These are phyloP conservation scores for Cutaneotrichosporon daszewskae DNA, from an alignment of 1,284 basidiomycete genomes.

Conservation along the genomic window DNA sequence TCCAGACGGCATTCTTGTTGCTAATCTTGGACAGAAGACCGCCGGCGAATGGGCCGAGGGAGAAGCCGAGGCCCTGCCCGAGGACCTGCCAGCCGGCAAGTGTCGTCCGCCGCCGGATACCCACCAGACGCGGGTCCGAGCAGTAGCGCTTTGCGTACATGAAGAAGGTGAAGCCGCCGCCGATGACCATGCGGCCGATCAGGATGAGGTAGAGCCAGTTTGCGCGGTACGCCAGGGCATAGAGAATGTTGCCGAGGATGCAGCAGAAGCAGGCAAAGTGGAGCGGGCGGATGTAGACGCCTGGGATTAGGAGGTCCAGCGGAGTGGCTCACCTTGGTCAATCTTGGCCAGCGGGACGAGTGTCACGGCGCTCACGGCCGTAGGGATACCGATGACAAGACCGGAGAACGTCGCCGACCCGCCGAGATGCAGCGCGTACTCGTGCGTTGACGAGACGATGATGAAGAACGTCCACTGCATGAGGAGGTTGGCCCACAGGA, in stretches of 20 bases:
- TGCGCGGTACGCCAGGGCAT: conserved; percentile 7
- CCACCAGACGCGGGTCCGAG: conserved; percentile 7
- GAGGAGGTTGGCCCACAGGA: conserved; percentile 3
- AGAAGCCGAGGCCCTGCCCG: conserved; percentile 6
- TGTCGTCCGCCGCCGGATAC: conserved; percentile 7
- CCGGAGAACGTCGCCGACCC: conserved; percentile 7
- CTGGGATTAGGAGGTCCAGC: neutral
- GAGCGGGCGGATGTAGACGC: conserved; percentile 4
- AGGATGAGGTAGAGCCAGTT: conserved; percentile 9
- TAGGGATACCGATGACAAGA: conserved; percentile 10
- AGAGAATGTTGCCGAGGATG: conserved; percentile 6
- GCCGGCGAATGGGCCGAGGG: conserved; percentile 8
- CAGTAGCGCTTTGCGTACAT: conserved; percentile 13
- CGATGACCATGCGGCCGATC: conserved; percentile 6
- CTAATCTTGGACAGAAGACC: conserved; percentile 9
- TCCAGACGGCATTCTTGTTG: conserved; percentile 2
- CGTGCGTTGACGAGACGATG: conserved; percentile 8
- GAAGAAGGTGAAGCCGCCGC: conserved; percentile 7
- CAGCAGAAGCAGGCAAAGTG: conserved; percentile 3
- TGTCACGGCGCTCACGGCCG: neutral
- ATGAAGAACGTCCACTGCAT: conserved; percentile 10
- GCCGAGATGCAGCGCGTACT: conserved; percentile 8
- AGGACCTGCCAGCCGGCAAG: conserved; percentile 11
- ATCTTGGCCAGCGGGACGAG: conserved; percentile 2
- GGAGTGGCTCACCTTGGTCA: conserved; percentile 1